These are phyloP conservation scores for Eimeria zaria DNA, from an alignment of 169 alveolate genomes.

Conservation along the genomic window DNA sequence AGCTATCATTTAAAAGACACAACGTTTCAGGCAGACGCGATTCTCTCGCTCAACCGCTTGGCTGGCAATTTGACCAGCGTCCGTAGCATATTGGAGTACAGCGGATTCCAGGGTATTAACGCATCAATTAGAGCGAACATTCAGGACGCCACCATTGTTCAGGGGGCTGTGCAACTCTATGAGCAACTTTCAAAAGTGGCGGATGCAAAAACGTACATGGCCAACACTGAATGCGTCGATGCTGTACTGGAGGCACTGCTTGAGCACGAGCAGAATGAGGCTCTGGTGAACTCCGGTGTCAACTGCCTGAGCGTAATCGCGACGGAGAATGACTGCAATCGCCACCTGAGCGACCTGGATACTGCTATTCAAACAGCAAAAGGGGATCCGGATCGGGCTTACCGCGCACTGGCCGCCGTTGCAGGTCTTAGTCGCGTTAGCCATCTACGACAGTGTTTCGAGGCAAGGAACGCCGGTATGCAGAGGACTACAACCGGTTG, in stretches of 20 bases:
- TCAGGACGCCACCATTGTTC: constrained; percentile 89
- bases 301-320: constrained; percentile 93
- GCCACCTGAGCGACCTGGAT: constrained; percentile 90
- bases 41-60: constrained; percentile 92
- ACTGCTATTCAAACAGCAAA: constrained; percentile 89
- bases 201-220: constrained; percentile 91
- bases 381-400: constrained; percentile 93
- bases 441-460: constrained; percentile 87
- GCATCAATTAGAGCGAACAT: constrained; percentile 91
- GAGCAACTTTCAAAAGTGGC: constrained; percentile 81
- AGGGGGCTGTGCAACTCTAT: constrained; percentile 91
- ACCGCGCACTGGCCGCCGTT: constrained; percentile 94
- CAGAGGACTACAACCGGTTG: neutral
- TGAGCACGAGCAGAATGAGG: constrained; percentile 93
- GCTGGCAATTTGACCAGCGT: constrained; percentile 92
- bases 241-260: constrained; percentile 94
- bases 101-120: constrained; percentile 95
- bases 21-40: constrained; percentile 91
- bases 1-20: constrained; percentile 94
- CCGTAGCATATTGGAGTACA: constrained; percentile 93
- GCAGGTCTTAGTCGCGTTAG: constrained; percentile 93
- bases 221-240: constrained; percentile 92
- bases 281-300: constrained; percentile 92
- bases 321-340: constrained; percentile 93
- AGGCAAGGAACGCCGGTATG: constrained; percentile 79